phyloP scores from a whole-genome alignment of 1,284 basidiomycete genomes.

The Athelia sp. region DNA sequence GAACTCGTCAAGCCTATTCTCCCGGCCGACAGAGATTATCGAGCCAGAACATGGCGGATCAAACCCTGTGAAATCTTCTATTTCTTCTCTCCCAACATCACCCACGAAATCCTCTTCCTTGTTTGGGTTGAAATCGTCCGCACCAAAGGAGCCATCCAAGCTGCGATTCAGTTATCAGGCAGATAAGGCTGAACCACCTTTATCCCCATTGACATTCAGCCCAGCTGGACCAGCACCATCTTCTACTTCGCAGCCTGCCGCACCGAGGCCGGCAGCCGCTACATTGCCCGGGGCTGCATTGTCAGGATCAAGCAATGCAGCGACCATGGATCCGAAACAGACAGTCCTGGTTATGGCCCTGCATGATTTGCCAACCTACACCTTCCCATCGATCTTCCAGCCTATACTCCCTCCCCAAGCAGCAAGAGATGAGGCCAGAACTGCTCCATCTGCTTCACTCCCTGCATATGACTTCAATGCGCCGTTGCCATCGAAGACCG shows the following conservation, averaged over 20 bases:
- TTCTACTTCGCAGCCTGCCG: too few relatives aligned
- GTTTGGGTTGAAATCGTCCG: constrained; percentile 35
- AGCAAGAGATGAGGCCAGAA: constrained; percentile 20
- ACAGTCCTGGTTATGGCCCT: constrained; percentile 23
- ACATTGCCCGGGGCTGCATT: constrained; percentile 11
- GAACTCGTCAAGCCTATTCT: constrained; percentile 8
- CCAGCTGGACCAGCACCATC: too few relatives aligned
- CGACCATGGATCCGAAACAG: constrained; percentile 22
- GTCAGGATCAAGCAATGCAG: constrained; percentile 6
- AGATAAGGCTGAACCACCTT: constrained; percentile 19
- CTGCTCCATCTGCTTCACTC: constrained; percentile 25
- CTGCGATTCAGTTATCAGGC: constrained; percentile 59
- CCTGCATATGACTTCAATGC: constrained; percentile 39
- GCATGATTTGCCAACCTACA: constrained; percentile 8
- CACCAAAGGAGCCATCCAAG: constrained; percentile 69
- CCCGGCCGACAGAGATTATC: constrained; percentile 31
- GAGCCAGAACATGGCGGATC: constrained; percentile 27
- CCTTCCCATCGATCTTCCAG: constrained; percentile 25
- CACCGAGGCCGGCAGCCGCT: constrained; percentile 14
- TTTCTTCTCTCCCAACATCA: constrained; percentile 9
- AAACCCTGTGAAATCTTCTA: constrained; percentile 13
- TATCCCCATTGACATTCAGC: constrained; percentile 10
- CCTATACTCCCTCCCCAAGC: constrained; percentile 29
- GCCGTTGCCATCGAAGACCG: too few relatives aligned
- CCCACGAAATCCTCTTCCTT: constrained; percentile 17